A percentile compares a stretch with the other conserved stretches of the same genome.
These are phyloP conservation scores for Talaromyces sp. DNA, from an alignment of 2,329 filamentous ascomycete species.

Conservation along the genomic window DNA sequence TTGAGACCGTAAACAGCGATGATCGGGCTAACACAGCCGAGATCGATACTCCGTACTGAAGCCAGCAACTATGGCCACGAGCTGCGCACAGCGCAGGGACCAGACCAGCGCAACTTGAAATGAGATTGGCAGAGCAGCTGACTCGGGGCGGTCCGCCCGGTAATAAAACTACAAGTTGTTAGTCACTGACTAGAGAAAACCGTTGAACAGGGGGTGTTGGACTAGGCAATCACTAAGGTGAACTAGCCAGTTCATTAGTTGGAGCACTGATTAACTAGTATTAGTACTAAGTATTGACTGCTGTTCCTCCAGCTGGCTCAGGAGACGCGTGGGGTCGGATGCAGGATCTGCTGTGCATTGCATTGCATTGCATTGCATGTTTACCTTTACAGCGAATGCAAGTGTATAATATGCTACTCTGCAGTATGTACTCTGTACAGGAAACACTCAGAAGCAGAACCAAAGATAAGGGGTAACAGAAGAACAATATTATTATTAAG, in stretches of 20 bases:
- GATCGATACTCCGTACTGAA: not conserved
- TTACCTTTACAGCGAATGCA: not conserved
- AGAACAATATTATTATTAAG: not conserved
- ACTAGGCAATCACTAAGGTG: not conserved
- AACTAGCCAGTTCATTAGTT: too few species aligned
- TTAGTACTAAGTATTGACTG: too few species aligned
- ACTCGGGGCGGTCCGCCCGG: not conserved
- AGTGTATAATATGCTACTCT: too few species aligned
- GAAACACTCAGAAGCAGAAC: too few species aligned
- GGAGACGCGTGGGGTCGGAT: not conserved
- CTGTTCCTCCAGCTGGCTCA: not conserved
- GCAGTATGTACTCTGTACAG: too few species aligned
- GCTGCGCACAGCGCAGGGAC: not conserved
- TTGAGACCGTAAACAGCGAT: not conserved
- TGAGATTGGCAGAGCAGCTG: not conserved
- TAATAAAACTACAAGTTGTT: too few species aligned
- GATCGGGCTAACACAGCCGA: not conserved
- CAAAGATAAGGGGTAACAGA: not conserved
- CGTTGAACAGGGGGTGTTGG: not conserved
- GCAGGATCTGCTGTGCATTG: not conserved
- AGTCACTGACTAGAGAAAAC: not conserved
- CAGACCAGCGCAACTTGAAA: too few species aligned
- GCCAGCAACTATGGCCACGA: too few species aligned
- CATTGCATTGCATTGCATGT: slow-evolving; percentile 1
- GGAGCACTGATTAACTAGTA: too few species aligned